Evolutionary conservation across 148 eudicot genomes (phyloP).

Genomic region (Cornus florida): DNA sequence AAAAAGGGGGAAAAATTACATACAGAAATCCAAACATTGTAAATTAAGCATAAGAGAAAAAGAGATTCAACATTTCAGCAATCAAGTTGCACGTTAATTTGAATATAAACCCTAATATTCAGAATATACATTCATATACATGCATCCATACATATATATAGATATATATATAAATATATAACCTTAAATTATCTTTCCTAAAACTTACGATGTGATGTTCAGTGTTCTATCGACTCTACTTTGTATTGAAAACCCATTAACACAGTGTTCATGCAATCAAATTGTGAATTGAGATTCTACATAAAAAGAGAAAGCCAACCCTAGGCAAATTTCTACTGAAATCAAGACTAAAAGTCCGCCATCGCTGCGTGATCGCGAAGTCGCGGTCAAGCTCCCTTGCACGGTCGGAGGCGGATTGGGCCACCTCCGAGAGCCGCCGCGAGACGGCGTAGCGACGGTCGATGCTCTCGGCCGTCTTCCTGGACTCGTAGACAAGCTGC

Average conservation of each 20-base stretch:
- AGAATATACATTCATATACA: background rate
- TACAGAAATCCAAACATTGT: no score
- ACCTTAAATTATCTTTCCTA: no score
- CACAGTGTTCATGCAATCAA: background rate
- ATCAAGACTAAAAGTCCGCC: constrained; percentile 66
- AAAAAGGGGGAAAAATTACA: no score
- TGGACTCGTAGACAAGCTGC: constrained; percentile 67
- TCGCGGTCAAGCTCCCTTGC: constrained; percentile 82
- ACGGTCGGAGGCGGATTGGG: constrained; percentile 55
- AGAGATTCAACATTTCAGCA: no score
- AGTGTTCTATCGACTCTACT: no score
- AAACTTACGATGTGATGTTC: no score
- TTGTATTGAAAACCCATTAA: background rate
- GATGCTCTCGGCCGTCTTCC: constrained; percentile 74
- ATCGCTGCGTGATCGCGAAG: constrained; percentile 55
- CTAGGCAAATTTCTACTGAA: constrained; percentile 71
- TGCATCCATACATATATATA: no score
- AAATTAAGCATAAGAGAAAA: no score
- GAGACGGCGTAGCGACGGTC: constrained; percentile 73
- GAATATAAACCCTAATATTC: background rate
- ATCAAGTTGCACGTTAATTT: background rate
- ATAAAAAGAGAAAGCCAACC: constrained; percentile 40
- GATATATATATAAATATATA: no score
- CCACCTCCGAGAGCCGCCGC: constrained; percentile 43
- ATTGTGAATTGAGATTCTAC: background rate